Conservation (phyloP, 2,329 filamentous ascomycete species). For the Colletotrichum sp. region DNA sequence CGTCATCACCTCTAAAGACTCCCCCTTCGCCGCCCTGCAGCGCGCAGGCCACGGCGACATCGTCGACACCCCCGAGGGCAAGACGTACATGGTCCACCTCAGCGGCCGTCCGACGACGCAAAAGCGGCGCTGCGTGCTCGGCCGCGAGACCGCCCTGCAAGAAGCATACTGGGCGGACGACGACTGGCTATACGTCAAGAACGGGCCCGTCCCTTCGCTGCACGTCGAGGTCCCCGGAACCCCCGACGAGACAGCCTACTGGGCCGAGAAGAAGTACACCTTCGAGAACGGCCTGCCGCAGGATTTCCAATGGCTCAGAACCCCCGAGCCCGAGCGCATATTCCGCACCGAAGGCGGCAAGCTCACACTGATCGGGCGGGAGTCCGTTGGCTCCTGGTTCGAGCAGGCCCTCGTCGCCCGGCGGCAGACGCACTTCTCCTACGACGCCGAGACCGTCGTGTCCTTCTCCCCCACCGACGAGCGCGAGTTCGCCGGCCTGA, state of each 20-base stretch:
- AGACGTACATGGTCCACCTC: constrained; percentile 59
- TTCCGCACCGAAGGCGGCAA: constrained; percentile 43
- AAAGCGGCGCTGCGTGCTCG: constrained; percentile 56
- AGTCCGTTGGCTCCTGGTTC: constrained; percentile 63
- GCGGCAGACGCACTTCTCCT: constrained; percentile 64
- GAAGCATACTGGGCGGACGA: constrained; percentile 65
- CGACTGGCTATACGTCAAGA: constrained; percentile 68
- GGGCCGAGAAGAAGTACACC: constrained; percentile 52
- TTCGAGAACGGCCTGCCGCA: constrained; percentile 51
- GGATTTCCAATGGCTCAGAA: constrained; percentile 64
- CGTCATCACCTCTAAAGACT: constrained; percentile 58
- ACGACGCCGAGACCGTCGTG: constrained; percentile 62
- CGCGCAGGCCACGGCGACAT: constrained; percentile 59
- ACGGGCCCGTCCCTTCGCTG: constrained; percentile 60
- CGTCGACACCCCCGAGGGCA: constrained; percentile 58
- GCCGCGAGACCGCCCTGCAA: constrained; percentile 63
- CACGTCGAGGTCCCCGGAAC: constrained; percentile 54
- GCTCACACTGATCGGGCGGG: constrained; percentile 55
- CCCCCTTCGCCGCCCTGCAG: constrained; percentile 54
- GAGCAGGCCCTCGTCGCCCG: constrained; percentile 62
- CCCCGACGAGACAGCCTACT: constrained; percentile 54
- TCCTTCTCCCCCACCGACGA: constrained; percentile 62
- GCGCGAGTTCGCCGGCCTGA: constrained; percentile 65
- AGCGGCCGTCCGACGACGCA: constrained; percentile 56
- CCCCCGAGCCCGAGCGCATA: constrained; percentile 59